These are phyloP conservation scores for Quercus wislizeni DNA, from an alignment of 306 rosid species.

Conservation along the genomic window DNA sequence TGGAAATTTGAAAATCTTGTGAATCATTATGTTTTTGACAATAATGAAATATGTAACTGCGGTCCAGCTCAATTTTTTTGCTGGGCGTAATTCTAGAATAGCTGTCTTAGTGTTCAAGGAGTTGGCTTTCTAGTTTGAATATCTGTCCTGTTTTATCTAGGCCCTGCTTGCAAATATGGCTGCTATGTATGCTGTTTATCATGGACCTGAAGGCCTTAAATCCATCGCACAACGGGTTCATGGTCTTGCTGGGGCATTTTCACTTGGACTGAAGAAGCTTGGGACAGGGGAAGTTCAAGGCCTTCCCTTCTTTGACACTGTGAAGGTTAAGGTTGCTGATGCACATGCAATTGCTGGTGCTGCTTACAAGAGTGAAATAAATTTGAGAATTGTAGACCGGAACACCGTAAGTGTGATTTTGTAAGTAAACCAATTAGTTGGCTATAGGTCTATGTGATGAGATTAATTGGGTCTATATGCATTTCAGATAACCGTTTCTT, in stretches of 20 bases:
- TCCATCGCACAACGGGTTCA: constrained; percentile 78
- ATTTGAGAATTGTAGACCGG: constrained; percentile 72
- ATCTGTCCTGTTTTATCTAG: constrained; percentile 34
- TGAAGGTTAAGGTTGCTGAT: constrained; percentile 68
- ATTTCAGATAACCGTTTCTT: constrained; percentile 83
- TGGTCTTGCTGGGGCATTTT: constrained; percentile 91
- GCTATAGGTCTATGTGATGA: constrained; percentile 12
- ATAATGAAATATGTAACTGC: neutral
- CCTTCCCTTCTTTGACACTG: constrained; percentile 94
- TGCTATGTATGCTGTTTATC: constrained; percentile 98
- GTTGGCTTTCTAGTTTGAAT: constrained; percentile 24
- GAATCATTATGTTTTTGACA: neutral
- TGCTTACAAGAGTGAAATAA: constrained; percentile 67
- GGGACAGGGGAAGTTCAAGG: constrained; percentile 88
- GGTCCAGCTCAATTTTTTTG: neutral
- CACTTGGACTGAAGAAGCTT: constrained; percentile 88
- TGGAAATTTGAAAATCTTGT: neutral
- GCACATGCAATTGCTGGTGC: constrained; percentile 71
- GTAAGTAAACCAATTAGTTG: constrained; percentile 14
- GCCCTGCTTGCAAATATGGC: constrained; percentile 99
- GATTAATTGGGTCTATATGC: constrained; percentile 24
- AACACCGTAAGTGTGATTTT: constrained; percentile 58
- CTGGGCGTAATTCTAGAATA: neutral
- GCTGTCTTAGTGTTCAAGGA: neutral
- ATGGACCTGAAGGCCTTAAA: constrained; percentile 97